phyloP scores from a whole-genome alignment of 2,329 filamentous ascomycete species.

The Pseudocercospora cruenta region DNA sequence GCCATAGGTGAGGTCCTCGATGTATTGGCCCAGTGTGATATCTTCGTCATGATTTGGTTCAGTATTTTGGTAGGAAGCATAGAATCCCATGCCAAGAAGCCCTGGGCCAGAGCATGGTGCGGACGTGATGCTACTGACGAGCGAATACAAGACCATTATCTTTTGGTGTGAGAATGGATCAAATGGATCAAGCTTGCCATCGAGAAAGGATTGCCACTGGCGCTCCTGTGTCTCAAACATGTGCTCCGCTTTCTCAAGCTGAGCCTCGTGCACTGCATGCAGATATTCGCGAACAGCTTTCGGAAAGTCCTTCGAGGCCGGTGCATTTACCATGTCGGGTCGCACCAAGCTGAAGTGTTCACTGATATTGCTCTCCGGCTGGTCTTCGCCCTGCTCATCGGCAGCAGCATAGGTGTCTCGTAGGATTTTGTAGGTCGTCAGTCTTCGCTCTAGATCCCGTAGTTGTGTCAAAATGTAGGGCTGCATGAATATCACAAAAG shows the following conservation, averaged over 20 bases:
- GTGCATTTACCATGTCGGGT: conserved; percentile 91
- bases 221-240: conserved; percentile 92
- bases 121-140: conserved; percentile 90
- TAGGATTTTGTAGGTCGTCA: conserved; percentile 80
- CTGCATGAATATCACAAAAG: conserved; percentile 92
- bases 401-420: conserved; percentile 67
- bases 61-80: conserved; percentile 77
- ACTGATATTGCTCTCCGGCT: conserved; percentile 37
- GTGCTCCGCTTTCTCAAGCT: conserved; percentile 93
- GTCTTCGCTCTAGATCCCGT: conserved; percentile 82
- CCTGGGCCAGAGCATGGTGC: conserved; percentile 91
- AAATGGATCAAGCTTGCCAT: conserved; percentile 85
- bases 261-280: conserved; percentile 91
- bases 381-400: conserved; percentile 44
- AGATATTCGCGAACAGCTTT: conserved; percentile 90
- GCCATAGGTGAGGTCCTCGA: conserved; percentile 82
- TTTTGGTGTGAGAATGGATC: conserved; percentile 96
- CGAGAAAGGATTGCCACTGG: conserved; percentile 94
- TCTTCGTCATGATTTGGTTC: conserved; percentile 75
- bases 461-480: conserved; percentile 92
- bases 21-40: conserved; percentile 90
- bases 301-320: conserved; percentile 81
- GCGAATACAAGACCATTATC: conserved; percentile 90
- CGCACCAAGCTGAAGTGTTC: conserved; percentile 83
- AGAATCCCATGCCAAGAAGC: conserved; percentile 87